phyloP scores from a whole-genome alignment of 352 stramenopile species.

The Phytophthora pinifolia region DNA sequence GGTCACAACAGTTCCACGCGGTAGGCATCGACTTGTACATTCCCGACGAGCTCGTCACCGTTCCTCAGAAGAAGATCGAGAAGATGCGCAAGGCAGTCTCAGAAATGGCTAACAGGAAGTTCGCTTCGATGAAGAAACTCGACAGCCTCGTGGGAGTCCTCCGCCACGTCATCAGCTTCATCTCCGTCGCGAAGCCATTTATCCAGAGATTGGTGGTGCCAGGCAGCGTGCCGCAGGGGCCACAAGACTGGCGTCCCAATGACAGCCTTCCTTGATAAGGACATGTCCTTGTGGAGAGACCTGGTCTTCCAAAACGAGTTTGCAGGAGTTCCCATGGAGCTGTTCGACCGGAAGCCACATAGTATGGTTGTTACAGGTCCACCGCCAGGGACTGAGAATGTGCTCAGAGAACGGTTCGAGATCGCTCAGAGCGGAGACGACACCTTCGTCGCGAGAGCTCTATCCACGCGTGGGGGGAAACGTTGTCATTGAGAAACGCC shows the following conservation, averaged over 20 bases:
- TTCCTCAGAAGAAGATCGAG: slow-evolving; percentile 9
- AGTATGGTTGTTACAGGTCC: neutral
- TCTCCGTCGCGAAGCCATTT: slow-evolving; percentile 3
- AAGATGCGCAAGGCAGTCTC: neutral
- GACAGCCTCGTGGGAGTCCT: slow-evolving; percentile 1
- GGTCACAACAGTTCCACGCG: neutral
- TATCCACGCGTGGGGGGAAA: no score
- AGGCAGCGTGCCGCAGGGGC: no score
- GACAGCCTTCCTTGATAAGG: slow-evolving; percentile 2
- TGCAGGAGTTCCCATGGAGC: slow-evolving; percentile 1
- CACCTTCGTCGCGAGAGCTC: no score
- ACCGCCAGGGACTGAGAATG: neutral
- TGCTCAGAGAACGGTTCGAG: neutral
- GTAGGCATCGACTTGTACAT: slow-evolving; percentile 7
- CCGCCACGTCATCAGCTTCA: neutral
- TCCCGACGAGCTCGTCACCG: neutral
- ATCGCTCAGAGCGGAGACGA: no score
- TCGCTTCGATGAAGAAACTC: no score
- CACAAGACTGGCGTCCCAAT: neutral
- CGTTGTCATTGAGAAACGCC: no score
- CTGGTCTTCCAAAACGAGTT: slow-evolving; percentile 3
- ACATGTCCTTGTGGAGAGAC: neutral
- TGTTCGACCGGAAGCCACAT: neutral
- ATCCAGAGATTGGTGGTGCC: neutral
- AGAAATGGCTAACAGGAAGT: neutral